Base-by-base conservation (phyloP, 768 basidiomycete species). In the Russula emetica region DNA sequence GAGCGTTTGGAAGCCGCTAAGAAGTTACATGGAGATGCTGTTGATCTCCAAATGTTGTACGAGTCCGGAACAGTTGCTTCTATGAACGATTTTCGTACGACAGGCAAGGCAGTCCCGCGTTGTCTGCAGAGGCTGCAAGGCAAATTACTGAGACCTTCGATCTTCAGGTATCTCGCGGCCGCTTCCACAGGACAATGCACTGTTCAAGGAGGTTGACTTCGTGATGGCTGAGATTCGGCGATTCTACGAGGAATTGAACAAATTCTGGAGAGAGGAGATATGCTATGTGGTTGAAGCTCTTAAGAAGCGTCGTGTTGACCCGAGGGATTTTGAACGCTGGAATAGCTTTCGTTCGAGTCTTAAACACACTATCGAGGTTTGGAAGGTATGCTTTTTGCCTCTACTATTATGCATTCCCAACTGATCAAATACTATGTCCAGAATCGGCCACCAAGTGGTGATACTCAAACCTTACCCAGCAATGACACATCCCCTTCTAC, bases 221-320 rank as follows among this genome's bases (percentile, higher is more conserved):
- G 30, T 47, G n/a, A 44, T 58, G 11, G n/a, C 20, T 32, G 57
- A 47, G 16, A 47, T 58, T 36, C 20, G 22, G 22, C 45, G n/a
- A 34, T 47, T 45, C 18, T 58, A 47, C 32, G 22, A 32, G 28
- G 44, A 47, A 8, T 42, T 49, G 47, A 30, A 47, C 4, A 34
- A 34, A 36, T 58, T 58, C n/a, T 57, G 56, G 42, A 22, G 3
- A 11, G 56, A 57, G 26, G 56, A 47, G 56, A 45, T 57, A 13
- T 1, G 5, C 7, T 30, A 32, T 34, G 57, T 34, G 0, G n/a
- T 18, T 45, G 24, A 49, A 24, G 32, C 57, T 6, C 57, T 58
- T 7, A 16, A 47, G 30, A 49, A 45, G 2, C 4, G 16, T 22
- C 57, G 45, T 8, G 5, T 44, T 14, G 45, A 47, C 34, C 40